Conservation (phyloP, 805 yeast genomes). For the Yarrowia sp. region DNA sequence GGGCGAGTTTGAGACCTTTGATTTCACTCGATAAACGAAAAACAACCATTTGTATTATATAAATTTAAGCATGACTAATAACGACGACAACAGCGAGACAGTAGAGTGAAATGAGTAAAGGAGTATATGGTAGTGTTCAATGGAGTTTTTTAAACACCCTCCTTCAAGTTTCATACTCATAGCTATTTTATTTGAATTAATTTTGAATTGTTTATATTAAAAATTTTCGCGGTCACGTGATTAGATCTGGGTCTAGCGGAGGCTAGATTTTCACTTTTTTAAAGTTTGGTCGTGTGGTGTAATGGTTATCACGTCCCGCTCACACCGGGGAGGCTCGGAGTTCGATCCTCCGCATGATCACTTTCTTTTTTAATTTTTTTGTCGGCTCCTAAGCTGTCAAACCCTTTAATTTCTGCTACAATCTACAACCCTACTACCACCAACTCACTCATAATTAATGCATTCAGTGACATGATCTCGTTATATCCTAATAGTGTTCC, state of each 20-base stretch:
- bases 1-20: slow-evolving; percentile 51
- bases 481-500: slow-evolving; percentile 5
- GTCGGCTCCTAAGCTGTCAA: no score
- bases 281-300: slow-evolving; percentile 19
- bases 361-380: neutral
- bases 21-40: slow-evolving; percentile 43
- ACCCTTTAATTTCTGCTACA: no score
- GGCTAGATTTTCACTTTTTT: neutral
- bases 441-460: neutral
- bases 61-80: neutral
- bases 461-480: neutral
- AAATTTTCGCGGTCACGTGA: neutral
- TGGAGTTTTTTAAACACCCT: no score
- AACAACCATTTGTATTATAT: neutral
- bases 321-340: slow-evolving; percentile 27
- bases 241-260: neutral
- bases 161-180: no score
- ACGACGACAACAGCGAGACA: no score
- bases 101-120: neutral
- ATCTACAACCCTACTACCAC: no score
- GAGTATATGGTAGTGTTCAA: no score
- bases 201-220: no score
- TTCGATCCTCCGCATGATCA: slow-evolving; percentile 26
- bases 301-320: slow-evolving; percentile 27
- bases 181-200: no score